A percentile compares a stretch with the other conserved stretches of the same genome.
Evolutionary conservation across 2,329 filamentous ascomycete genomes (phyloP).

Genomic region (Phialophora chinensis): DNA sequence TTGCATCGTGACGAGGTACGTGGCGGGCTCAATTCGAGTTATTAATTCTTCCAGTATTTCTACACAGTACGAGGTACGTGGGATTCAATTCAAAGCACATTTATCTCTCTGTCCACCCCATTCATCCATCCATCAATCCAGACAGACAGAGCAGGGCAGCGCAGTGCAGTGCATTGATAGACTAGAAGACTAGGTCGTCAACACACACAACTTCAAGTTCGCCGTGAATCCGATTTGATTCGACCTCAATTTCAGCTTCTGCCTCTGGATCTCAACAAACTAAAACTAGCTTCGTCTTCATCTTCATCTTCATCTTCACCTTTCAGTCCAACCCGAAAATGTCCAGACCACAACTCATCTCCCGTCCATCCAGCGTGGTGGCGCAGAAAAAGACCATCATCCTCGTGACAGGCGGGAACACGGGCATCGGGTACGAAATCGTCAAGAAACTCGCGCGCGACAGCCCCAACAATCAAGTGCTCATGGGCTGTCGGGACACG

Average conservation of each 20-base stretch:
- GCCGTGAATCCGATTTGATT: not conserved
- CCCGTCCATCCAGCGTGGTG: constrained; percentile 32
- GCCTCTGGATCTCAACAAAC: not conserved
- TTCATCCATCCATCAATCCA: no score
- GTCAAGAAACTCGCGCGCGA: constrained; percentile 40
- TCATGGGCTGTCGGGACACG: constrained; percentile 44
- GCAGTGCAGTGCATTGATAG: not conserved
- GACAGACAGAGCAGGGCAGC: no score
- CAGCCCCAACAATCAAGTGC: constrained; percentile 45
- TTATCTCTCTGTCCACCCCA: no score
- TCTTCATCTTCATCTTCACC: not conserved
- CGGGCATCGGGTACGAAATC: constrained; percentile 39
- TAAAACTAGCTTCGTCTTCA: not conserved
- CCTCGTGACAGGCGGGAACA: constrained; percentile 33
- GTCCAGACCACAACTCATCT: constrained; percentile 33
- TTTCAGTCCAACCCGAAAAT: constrained; percentile 13
- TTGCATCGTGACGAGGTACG: not conserved
- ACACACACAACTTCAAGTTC: not conserved
- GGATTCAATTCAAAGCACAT: no score
- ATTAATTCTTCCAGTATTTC: no score
- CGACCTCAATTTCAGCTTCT: not conserved
- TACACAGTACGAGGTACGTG: no score
- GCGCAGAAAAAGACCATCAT: constrained; percentile 36
- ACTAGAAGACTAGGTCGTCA: not conserved
- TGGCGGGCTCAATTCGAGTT: not conserved